phyloP scores from a whole-genome alignment of 805 yeast species.

The Cyberlindnera misumaiensis region DNA sequence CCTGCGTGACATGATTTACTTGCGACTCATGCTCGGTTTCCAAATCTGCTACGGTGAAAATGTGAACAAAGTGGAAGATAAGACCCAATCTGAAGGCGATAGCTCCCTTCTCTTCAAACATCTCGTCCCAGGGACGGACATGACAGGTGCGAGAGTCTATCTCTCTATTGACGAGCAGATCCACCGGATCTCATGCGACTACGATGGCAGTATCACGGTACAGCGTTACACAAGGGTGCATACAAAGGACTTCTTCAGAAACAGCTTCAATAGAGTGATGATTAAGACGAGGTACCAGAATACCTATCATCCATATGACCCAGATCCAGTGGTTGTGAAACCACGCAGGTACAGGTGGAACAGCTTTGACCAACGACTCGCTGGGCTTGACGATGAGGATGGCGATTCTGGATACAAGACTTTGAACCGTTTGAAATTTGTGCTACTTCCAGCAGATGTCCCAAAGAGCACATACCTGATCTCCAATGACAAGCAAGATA shows the following conservation, averaged over 20 bases:
- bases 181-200: conserved; percentile 74
- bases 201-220: conserved; percentile 66
- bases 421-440: conserved; percentile 71
- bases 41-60: conserved; percentile 77
- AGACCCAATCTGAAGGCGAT: conserved; percentile 48
- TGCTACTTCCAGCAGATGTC: conserved; percentile 71
- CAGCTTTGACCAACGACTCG: conserved; percentile 80
- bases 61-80: conserved; percentile 60
- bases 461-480: conserved; percentile 41
- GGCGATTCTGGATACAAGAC: conserved; percentile 42
- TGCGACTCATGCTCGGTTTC: conserved; percentile 79
- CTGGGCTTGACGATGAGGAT: conserved; percentile 86
- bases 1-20: conserved; percentile 79
- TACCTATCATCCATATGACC: conserved; percentile 48
- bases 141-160: conserved; percentile 59
- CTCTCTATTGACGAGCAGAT: conserved; percentile 76
- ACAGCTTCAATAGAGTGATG: conserved; percentile 40
- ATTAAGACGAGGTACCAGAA: conserved; percentile 77
- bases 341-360: conserved; percentile 77
- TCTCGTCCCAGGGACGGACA: conserved; percentile 36
- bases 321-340: conserved; percentile 47
- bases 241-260: conserved; percentile 24
- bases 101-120: conserved; percentile 50
- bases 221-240: conserved; percentile 55
- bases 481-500: conserved; percentile 46